Percentiles rank a stretch among this genome's conserved stretches.
These are phyloP conservation scores for Scheffersomyces amazonensis DNA, from an alignment of 805 yeast species.

Conservation along the genomic window DNA sequence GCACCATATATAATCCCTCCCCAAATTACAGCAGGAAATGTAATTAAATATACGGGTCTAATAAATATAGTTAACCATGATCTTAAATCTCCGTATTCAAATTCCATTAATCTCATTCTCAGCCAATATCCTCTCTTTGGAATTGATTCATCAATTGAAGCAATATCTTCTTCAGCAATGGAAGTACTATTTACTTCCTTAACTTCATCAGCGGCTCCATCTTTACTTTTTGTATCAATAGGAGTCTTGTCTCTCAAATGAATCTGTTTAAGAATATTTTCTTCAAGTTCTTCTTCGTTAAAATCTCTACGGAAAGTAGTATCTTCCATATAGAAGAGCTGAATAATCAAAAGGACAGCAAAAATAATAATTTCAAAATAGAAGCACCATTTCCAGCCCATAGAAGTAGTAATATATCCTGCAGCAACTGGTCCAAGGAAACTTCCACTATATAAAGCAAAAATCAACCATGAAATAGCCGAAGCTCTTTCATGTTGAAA, in stretches of 20 bases:
- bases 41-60: slow-evolving; percentile 33
- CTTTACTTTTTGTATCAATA: slow-evolving; percentile 11
- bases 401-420: slow-evolving; percentile 37
- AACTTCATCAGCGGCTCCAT: slow-evolving; percentile 3
- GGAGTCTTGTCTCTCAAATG: too few relatives aligned
- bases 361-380: slow-evolving; percentile 26
- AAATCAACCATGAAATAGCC: slow-evolving; percentile 26
- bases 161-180: slow-evolving; percentile 4
- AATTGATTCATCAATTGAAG: slow-evolving; percentile 14
- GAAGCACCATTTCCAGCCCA: slow-evolving; percentile 43
- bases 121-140: slow-evolving; percentile 33
- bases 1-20: slow-evolving; percentile 47
- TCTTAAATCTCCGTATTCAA: slow-evolving; percentile 37
- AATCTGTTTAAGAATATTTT: slow-evolving; percentile 29
- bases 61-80: slow-evolving; percentile 34
- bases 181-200: slow-evolving; percentile 2
- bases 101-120: slow-evolving; percentile 33
- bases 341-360: slow-evolving; percentile 27
- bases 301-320: slow-evolving; percentile 35
- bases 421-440: slow-evolving; percentile 42
- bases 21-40: slow-evolving; percentile 45
- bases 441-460: slow-evolving; percentile 43
- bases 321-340: slow-evolving; percentile 40
- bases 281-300: slow-evolving; percentile 18
- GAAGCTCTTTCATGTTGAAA: slow-evolving; percentile 42